Base-by-base conservation (phyloP, 2,329 filamentous ascomycete genomes). In the Microascus cirrosus region DNA sequence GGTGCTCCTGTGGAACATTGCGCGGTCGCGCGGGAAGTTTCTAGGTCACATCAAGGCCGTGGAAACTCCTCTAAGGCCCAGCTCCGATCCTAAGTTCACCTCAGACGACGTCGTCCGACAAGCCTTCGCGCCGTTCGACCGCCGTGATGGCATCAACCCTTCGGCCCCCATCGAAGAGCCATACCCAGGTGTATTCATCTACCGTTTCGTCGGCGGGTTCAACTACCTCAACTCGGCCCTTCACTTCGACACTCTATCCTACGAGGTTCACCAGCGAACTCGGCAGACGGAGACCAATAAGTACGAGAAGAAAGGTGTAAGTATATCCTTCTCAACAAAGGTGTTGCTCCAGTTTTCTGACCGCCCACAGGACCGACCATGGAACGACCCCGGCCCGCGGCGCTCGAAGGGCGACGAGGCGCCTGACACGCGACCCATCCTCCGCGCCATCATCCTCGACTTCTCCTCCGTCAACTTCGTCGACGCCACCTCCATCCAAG, bases 1-100 rank as follows among this genome's bases (percentile, higher is more conserved):
- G 0, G 74, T 97, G 11, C 81, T 96, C 22, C 73, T 97, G 5
- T 95, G 87, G 78, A 87, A 93, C 56, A 82, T 94, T 55, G 82
- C 95, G 62, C 89, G 91, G 68, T 87, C 91, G 1, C 84, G 83
- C 58, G 94, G 94, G 20, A 82, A 85, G 15, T 93, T 97, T 73
- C 80, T 97, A 18, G 93, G 93, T 42, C 82, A 81, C 62, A 86
- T 95, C 61, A 86, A 86, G 64, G 50, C 59, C 34, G 11, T 58
- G 15, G 54, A 60, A 45, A 35, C 25, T 15, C 35, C 55, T 15
- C 58, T 55, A 34, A 59, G 55, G 25, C 51, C 53, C 15, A 56
- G 58, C 1, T 57, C 58, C 25, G 58, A 60, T 24, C 51, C 52
- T 12, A 51, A 62, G 4, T 58, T 59, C 13, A 54, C 53, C 12